Evolutionary conservation across 108 stramenopile species (phyloP).

Genomic region (Chaetoceros tenuissimus): DNA sequence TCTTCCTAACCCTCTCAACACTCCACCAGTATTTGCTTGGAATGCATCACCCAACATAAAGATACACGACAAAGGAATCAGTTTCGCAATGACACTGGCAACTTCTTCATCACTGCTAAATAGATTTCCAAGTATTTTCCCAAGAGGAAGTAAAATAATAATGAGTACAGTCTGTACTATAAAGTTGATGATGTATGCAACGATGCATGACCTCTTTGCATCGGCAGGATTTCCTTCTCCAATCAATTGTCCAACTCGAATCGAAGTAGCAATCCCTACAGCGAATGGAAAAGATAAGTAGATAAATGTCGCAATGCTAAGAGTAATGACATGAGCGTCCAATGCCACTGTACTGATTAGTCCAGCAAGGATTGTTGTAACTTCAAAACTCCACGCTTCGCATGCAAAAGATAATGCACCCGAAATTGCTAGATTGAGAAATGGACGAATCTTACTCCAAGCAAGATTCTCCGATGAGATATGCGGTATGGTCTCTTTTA

Average conservation of each 20-base stretch:
- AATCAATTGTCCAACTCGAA: conserved; percentile 29
- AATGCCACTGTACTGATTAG: conserved; percentile 21
- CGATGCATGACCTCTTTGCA: conserved; percentile 16
- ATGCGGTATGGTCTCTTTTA: conserved; percentile 22
- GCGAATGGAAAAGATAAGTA: conserved; percentile 33
- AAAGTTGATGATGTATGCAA: conserved; percentile 10
- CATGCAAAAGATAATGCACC: conserved; percentile 25
- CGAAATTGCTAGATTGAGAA: conserved; percentile 13
- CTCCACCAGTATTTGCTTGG: conserved; percentile 24
- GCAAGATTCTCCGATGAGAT: conserved; percentile 10
- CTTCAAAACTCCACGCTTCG: conserved; percentile 31
- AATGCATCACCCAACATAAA: conserved; percentile 25
- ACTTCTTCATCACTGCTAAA: conserved; percentile 30
- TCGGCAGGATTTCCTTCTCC: conserved; percentile 15
- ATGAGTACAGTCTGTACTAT: conserved; percentile 6
- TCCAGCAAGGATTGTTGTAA: conserved; percentile 39
- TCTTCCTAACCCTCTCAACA: conserved; percentile 23
- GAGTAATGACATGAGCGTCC: conserved; percentile 29
- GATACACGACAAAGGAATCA: conserved; percentile 27
- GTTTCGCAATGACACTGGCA: conserved; percentile 9
- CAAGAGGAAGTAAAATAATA: conserved; percentile 13
- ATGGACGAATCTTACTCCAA: conserved; percentile 10
- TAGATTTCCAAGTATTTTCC: conserved; percentile 8
- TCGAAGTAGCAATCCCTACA: conserved; percentile 30
- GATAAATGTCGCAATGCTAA: conserved; percentile 24